Percentiles rank a stretch among this genome's conserved stretches.
Evolutionary conservation across 768 basidiomycete genomes (phyloP).

Genomic region (Jaapia argillacea): DNA sequence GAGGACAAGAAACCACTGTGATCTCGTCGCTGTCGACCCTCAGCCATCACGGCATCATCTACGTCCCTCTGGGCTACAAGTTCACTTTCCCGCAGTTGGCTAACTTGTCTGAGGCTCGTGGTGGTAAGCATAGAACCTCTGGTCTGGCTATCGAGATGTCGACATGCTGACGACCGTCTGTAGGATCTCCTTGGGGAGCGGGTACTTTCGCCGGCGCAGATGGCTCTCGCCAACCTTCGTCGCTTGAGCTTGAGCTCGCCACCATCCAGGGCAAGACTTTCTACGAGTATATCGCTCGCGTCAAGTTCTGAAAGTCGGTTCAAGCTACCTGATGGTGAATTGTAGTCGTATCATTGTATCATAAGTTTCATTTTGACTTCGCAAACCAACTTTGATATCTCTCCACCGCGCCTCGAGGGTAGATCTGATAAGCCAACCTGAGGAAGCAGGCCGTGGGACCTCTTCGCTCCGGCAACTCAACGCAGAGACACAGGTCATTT

Average conservation of each 20-base stretch:
- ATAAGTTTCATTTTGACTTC: too few relatives aligned
- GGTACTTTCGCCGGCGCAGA: conserved; percentile 43
- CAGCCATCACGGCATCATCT: conserved; percentile 64
- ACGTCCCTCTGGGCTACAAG: conserved; percentile 66
- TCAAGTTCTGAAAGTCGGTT: conserved; percentile 17
- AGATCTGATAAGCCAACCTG: too few relatives aligned
- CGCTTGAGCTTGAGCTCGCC: conserved; percentile 43
- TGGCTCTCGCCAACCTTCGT: conserved; percentile 37
- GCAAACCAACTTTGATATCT: too few relatives aligned
- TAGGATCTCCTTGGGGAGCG: conserved; percentile 76
- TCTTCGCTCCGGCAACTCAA: too few relatives aligned
- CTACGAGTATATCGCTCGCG: conserved; percentile 33
- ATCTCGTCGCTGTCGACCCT: conserved; percentile 45
- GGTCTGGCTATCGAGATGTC: neutral
- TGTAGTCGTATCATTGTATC: too few relatives aligned
- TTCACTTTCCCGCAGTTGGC: conserved; percentile 30
- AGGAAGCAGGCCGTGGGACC: too few relatives aligned
- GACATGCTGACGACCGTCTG: neutral
- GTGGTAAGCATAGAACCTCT: conserved; percentile 42
- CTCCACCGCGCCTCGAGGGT: too few relatives aligned
- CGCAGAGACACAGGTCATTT: too few relatives aligned
- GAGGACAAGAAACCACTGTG: conserved; percentile 67
- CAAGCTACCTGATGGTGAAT: too few relatives aligned
- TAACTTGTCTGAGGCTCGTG: conserved; percentile 39
- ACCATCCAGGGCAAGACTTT: conserved; percentile 42